Base-by-base conservation (phyloP, 2,329 filamentous ascomycete genomes). In the Cercospora nicotianae region DNA sequence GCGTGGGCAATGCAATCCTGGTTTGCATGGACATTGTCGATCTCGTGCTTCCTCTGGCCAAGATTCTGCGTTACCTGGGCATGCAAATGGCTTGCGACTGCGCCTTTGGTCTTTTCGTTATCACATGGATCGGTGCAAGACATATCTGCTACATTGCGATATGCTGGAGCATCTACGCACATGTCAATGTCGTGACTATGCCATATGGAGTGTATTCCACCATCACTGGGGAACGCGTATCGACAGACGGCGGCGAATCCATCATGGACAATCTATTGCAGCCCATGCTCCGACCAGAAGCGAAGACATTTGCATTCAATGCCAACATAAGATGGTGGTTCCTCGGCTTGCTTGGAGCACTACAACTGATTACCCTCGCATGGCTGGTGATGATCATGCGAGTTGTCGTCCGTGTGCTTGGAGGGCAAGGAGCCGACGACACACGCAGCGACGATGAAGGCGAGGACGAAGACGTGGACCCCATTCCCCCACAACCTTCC, bases 11-110 rank as follows among this genome's bases (percentile, higher is more conserved):
- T 76, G 86, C 96, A 59, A 93, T 98, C 69, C 83, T 99, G 61
- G 90, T 93, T 64, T 86, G 96, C 72, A 97, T 98, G 93, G 95
- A 99, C 76, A 85, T 96, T 63, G 92, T 96, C 58, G 95, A 98
- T 77, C 85, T 97, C 61, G 86, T 97, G 69, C 85, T 99, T 48
- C 91, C 94, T 18, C 64, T 73, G 31, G 95, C 95, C 73, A 99
- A 99, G 81, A 92, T 94, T 75, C 87, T 98, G 73, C 97, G 97
- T 79, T 99, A 98, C 78, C 83, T 93, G 62, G 90, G 91, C 69
- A 93, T 87, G 80, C 87, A 88, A 70, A 89, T 82, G 3, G 81
- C 90, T 64, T 97, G 94, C 83, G 95, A 98, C 77, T 81, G 89
- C 69, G 87, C 89, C 60, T 98, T 98, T 76, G 94, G 89, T 42